phyloP scores from a whole-genome alignment of 208 protist species.

The Leptomonas pyrrhocoris region DNA sequence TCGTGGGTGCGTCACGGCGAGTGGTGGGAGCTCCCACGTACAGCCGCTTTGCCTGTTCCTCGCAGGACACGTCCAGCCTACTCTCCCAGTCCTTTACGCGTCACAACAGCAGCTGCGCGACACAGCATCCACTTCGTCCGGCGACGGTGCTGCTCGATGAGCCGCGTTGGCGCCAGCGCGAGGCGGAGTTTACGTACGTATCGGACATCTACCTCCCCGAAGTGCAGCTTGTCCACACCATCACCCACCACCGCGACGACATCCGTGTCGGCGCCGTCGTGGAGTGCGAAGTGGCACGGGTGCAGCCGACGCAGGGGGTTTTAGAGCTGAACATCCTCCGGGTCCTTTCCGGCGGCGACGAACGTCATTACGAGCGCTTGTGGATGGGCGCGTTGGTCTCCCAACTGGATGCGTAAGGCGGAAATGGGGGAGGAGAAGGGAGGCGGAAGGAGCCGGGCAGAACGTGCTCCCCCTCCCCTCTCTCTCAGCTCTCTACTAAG shows the following conservation, averaged over 20 bases:
- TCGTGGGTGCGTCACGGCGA: slow-evolving; percentile 74
- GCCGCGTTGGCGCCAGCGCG: slow-evolving; percentile 13
- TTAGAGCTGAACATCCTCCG: slow-evolving; percentile 59
- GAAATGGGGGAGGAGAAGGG: neutral
- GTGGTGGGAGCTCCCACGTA: slow-evolving; percentile 75
- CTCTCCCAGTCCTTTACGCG: slow-evolving; percentile 2
- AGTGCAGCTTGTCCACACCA: slow-evolving; percentile 76
- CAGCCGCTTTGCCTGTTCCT: slow-evolving; percentile 30
- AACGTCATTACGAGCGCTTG: slow-evolving; percentile 62
- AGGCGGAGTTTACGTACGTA: slow-evolving; percentile 48
- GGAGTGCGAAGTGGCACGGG: slow-evolving; percentile 61
- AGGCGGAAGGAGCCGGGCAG: neutral
- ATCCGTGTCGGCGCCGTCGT: slow-evolving; percentile 76
- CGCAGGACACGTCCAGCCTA: slow-evolving; percentile 16
- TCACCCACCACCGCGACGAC: slow-evolving; percentile 61
- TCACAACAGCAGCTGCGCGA: neutral
- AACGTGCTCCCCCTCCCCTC: no score
- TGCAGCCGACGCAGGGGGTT: slow-evolving; percentile 73
- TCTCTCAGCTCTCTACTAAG: no score
- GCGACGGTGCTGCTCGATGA: slow-evolving; percentile 13
- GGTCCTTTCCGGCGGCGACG: slow-evolving; percentile 61
- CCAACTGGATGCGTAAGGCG: slow-evolving; percentile 59
- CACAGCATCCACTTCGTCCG: neutral
- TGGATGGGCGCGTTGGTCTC: slow-evolving; percentile 68
- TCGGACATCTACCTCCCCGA: slow-evolving; percentile 86